These are phyloP conservation scores for Nicotiana obtusifolia DNA, from an alignment of 257 asterid species.

Conservation along the genomic window DNA sequence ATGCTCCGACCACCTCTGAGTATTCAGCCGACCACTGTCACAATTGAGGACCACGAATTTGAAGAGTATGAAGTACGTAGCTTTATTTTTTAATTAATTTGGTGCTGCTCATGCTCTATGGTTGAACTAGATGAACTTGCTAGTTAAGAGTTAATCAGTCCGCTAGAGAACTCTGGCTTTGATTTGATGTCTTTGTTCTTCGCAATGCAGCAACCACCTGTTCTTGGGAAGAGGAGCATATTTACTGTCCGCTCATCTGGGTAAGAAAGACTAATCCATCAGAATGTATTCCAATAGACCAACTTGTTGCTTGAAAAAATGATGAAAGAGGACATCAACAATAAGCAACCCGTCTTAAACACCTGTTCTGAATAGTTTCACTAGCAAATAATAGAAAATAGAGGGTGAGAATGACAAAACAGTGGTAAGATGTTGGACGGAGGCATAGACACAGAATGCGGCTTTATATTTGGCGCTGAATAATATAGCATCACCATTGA, in stretches of 20 bases:
- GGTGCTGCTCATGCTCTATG: conserved; percentile 1
- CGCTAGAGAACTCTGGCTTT: conserved; percentile 13
- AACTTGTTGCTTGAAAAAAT: background rate
- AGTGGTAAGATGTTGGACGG: background rate
- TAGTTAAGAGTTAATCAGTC: background rate
- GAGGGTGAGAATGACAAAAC: background rate
- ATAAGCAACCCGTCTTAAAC: background rate
- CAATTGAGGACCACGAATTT: conserved; percentile 71
- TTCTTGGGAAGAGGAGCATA: conserved; percentile 73
- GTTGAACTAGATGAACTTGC: background rate
- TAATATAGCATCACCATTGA: background rate
- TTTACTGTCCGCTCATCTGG: conserved; percentile 67
- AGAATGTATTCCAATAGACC: conserved; percentile 6
- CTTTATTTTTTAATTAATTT: background rate
- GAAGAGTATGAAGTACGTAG: conserved; percentile 84
- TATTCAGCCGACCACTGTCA: conserved; percentile 54
- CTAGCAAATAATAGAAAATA: background rate
- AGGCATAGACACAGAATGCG: background rate
- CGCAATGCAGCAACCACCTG: conserved; percentile 79
- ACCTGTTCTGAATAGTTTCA: conserved; percentile 1
- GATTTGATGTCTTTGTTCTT: conserved; percentile 17
- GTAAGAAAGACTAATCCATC: conserved; percentile 41
- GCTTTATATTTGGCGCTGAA: background rate
- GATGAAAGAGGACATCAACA: background rate
- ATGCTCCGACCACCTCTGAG: conserved; percentile 73